phyloP scores from a whole-genome alignment of 768 basidiomycete species.

The Mycena galopus region DNA sequence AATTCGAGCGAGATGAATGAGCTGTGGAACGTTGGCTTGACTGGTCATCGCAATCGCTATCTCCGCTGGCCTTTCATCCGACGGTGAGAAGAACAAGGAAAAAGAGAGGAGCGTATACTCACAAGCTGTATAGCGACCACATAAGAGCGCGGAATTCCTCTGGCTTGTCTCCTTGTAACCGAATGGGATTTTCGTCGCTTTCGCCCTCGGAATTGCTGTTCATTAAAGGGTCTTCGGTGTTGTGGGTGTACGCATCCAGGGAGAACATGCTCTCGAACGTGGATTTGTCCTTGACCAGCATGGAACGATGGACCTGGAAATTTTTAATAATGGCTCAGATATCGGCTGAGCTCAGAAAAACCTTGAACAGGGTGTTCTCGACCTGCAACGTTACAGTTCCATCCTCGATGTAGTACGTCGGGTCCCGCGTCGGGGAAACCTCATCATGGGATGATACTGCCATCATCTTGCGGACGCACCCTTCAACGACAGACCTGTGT shows the following conservation, averaged over 20 bases:
- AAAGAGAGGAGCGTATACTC: constrained; percentile 40
- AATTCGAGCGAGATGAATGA: constrained; percentile 63
- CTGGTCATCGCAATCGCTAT: constrained; percentile 54
- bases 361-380: constrained; percentile 62
- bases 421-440: constrained; percentile 40
- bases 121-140: constrained; percentile 68
- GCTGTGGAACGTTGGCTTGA: constrained; percentile 55
- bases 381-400: constrained; percentile 59
- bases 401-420: constrained; percentile 57
- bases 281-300: constrained; percentile 56
- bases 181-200: constrained; percentile 64
- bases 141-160: constrained; percentile 65
- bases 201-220: constrained; percentile 54
- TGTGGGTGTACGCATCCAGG: constrained; percentile 50
- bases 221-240: constrained; percentile 35
- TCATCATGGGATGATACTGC: constrained; percentile 2
- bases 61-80: constrained; percentile 56
- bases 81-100: neutral
- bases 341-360: constrained; percentile 33
- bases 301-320: constrained; percentile 41
- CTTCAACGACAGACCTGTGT: too few species aligned
- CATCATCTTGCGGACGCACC: constrained; percentile 33
- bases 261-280: constrained; percentile 63
- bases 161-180: constrained; percentile 61
- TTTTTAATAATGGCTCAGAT: neutral